Evolutionary conservation across 225 moss, liverwort and hornwort genomes (phyloP).

Genomic region (Pseudoscleropodium purum): DNA sequence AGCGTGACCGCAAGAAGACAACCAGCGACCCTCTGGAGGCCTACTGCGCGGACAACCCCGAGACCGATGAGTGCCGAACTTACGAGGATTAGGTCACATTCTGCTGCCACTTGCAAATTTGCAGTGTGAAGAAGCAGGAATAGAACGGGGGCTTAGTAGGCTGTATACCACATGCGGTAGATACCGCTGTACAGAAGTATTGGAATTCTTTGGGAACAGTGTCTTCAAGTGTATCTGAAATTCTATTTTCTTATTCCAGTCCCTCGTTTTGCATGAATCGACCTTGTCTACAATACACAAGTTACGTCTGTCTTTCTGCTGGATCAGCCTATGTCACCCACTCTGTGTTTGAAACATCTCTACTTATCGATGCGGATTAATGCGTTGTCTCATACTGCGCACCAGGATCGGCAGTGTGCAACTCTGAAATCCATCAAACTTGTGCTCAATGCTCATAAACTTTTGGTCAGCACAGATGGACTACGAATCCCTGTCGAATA

Average conservation of each 20-base stretch:
- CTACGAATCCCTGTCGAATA: background rate
- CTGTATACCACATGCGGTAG: slow-evolving; percentile 20
- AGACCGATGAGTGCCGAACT: slow-evolving; percentile 39
- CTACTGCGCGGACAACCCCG: slow-evolving; percentile 39
- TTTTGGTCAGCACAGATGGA: background rate
- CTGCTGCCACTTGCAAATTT: background rate
- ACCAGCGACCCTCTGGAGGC: slow-evolving; percentile 20
- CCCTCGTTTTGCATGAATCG: background rate
- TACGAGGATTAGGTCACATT: slow-evolving; percentile 31
- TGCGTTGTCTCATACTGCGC: background rate
- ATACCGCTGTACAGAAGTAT: slow-evolving; percentile 32
- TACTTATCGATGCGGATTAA: background rate
- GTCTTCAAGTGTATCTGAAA: background rate
- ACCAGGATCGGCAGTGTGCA: background rate
- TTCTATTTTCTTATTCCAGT: background rate
- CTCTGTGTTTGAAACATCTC: background rate
- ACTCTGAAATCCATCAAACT: background rate
- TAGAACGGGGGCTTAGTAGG: background rate
- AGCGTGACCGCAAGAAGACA: slow-evolving; percentile 11
- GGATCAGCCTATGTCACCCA: background rate
- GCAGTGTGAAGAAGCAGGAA: background rate
- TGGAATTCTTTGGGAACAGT: slow-evolving; percentile 16
- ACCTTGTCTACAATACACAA: background rate
- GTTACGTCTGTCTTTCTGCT: background rate
- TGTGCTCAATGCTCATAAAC: background rate